phyloP scores from a whole-genome alignment of 164 flowering plant genomes.

The Litsea cubeba region DNA sequence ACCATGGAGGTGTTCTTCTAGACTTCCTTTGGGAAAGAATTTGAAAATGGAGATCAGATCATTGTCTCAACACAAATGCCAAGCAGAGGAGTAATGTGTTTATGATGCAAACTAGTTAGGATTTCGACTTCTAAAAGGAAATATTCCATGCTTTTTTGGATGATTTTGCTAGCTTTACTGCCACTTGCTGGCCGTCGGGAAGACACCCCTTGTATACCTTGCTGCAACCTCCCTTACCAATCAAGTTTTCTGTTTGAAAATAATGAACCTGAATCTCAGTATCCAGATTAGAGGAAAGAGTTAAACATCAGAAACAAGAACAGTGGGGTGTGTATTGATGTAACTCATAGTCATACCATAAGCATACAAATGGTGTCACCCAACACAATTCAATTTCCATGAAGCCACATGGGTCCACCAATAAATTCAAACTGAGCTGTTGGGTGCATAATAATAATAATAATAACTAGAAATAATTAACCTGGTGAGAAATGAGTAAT shows the following conservation, averaged over 20 bases:
- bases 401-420: neutral
- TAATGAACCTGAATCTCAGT: neutral
- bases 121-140: constrained; percentile 69
- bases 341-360: too few relatives aligned
- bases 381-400: neutral
- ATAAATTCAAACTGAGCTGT: neutral
- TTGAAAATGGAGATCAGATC: constrained; percentile 67
- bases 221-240: constrained; percentile 81
- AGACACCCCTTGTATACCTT: constrained; percentile 74
- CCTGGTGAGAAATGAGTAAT: constrained; percentile 75
- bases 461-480: constrained; percentile 12
- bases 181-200: constrained; percentile 62
- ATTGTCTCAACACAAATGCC: constrained; percentile 64
- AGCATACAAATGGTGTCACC: neutral
- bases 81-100: constrained; percentile 47
- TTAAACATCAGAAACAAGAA: neutral
- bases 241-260: constrained; percentile 51
- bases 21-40: constrained; percentile 60
- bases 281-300: neutral
- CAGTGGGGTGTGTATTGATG: neutral
- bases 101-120: constrained; percentile 59
- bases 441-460: too few relatives aligned
- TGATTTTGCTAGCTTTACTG: constrained; percentile 61
- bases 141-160: constrained; percentile 59
- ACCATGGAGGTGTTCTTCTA: constrained; percentile 78